Percentiles rank a stretch among this genome's conserved stretches.
These are phyloP conservation scores for Fusarium avenaceum DNA, from an alignment of 2,329 filamentous ascomycete species.

Conservation along the genomic window DNA sequence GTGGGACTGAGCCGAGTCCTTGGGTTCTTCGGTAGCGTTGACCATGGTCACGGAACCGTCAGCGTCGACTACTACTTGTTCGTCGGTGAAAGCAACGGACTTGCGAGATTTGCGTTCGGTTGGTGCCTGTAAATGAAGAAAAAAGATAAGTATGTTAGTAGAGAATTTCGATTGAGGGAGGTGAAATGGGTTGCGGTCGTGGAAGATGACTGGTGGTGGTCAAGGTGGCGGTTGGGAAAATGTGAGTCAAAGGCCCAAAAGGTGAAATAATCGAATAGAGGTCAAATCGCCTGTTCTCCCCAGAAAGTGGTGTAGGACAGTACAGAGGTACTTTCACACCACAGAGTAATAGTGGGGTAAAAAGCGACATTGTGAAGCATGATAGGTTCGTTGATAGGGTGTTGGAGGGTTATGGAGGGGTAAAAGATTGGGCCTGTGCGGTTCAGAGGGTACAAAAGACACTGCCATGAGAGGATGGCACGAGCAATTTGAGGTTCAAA, in stretches of 20 bases:
- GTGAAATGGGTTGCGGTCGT: constrained; percentile 18
- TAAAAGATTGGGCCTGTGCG: constrained; percentile 39
- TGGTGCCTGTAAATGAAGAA: constrained; percentile 42
- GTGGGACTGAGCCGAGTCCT: constrained; percentile 86
- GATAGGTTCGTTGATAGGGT: constrained; percentile 38
- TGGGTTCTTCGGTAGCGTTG: constrained; percentile 79
- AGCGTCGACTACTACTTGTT: constrained; percentile 86
- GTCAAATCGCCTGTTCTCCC: constrained; percentile 38
- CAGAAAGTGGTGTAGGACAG: constrained; percentile 42
- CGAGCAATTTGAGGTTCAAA: constrained; percentile 27
- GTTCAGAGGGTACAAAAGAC: constrained; percentile 24
- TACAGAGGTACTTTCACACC: constrained; percentile 43
- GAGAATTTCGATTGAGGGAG: constrained; percentile 15
- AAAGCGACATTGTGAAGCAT: constrained; percentile 20
- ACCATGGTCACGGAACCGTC: constrained; percentile 87
- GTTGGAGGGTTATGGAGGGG: constrained; percentile 45
- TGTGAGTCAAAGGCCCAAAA: constrained; percentile 47
- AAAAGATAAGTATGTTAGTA: constrained; percentile 38
- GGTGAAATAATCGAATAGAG: constrained; percentile 35
- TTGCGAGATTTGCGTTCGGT: constrained; percentile 83
- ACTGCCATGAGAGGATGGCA: constrained; percentile 23
- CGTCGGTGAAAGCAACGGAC: constrained; percentile 93
- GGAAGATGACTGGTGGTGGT: constrained; percentile 22
- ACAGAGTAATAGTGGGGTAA: constrained; percentile 31
- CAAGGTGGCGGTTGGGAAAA: constrained; percentile 48